These are phyloP conservation scores for Polygonum aviculare DNA, from an alignment of 148 eudicot genomes.

Conservation along the genomic window DNA sequence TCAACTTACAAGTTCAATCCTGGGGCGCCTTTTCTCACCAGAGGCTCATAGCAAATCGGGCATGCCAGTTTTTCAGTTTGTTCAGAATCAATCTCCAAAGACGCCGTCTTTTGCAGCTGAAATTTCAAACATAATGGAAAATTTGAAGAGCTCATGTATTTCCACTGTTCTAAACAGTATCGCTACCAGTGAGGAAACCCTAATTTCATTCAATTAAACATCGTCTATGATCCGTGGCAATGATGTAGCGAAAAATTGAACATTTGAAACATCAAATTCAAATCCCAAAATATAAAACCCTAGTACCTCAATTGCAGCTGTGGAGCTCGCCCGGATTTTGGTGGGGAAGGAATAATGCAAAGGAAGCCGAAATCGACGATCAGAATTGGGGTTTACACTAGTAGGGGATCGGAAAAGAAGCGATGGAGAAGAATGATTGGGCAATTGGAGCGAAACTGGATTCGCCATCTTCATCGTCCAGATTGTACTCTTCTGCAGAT, in stretches of 20 bases:
- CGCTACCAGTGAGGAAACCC: neutral
- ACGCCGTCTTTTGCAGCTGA: conserved; percentile 32
- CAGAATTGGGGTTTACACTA: neutral
- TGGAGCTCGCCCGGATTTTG: conserved; percentile 30
- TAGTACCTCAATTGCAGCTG: conserved; percentile 14
- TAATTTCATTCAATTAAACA: neutral
- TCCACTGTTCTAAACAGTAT: neutral
- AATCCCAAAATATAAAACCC: neutral
- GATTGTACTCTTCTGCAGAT: neutral
- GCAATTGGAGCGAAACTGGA: conserved; percentile 14
- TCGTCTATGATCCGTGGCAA: neutral
- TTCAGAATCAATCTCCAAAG: conserved; percentile 18
- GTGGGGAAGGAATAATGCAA: neutral
- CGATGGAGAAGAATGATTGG: conserved; percentile 14
- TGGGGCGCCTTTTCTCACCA: conserved; percentile 68
- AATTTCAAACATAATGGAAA: neutral
- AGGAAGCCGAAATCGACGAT: conserved; percentile 13
- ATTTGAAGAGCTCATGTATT: no score
- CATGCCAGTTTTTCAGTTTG: conserved; percentile 60
- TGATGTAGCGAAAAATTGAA: neutral
- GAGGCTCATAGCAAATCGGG: conserved; percentile 74
- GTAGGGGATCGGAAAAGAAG: conserved; percentile 17
- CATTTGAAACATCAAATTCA: neutral
- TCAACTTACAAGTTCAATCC: conserved; percentile 84
- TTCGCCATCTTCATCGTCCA: conserved; percentile 13